Conservation (phyloP, 441 rosid genomes). For the Erodium texanum region DNA sequence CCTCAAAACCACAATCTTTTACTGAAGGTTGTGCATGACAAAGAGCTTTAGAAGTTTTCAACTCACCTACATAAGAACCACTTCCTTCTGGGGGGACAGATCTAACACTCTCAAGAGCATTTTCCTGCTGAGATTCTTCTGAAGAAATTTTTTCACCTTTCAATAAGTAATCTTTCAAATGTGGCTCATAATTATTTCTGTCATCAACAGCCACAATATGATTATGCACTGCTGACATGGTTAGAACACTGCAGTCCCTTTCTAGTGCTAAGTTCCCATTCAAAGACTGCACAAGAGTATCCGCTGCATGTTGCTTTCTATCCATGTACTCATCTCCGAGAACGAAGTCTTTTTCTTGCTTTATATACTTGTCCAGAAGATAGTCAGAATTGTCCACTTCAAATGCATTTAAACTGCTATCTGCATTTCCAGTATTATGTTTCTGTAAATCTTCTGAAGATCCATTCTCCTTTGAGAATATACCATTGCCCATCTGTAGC, state of each 20-base stretch:
- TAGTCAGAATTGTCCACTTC: neutral
- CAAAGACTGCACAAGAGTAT: neutral
- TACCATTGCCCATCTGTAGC: slow-evolving; percentile 2
- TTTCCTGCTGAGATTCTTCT: slow-evolving; percentile 3
- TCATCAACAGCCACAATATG: neutral
- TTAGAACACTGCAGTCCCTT: neutral
- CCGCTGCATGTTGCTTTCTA: neutral
- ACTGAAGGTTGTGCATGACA: neutral
- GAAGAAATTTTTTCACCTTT: neutral
- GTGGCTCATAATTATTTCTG: neutral
- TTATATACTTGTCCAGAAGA: neutral
- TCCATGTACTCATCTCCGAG: neutral
- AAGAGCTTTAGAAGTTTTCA: neutral
- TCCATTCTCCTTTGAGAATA: neutral
- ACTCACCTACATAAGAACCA: neutral
- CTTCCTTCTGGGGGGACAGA: neutral
- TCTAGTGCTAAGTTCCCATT: neutral
- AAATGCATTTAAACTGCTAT: neutral
- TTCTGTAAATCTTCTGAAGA: neutral
- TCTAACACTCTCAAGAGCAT: slow-evolving; percentile 1
- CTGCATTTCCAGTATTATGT: neutral
- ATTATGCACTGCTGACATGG: neutral
- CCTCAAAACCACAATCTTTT: neutral
- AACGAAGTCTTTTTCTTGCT: neutral
- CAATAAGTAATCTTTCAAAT: neutral